Conservation (phyloP, 179 eudicot species). For the Amaranthus tricolor region DNA sequence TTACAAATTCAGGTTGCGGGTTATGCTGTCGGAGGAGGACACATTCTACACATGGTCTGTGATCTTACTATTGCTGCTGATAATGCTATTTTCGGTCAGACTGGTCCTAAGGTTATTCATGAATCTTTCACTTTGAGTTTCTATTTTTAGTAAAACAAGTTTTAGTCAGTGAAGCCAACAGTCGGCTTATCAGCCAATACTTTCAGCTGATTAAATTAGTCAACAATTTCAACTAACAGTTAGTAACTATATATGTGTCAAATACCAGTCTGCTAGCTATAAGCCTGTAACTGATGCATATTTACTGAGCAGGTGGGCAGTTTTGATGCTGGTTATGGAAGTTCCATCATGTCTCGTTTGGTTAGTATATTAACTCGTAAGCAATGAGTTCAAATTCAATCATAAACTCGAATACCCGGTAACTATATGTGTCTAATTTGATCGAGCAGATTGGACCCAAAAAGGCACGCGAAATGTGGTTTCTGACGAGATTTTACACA, state of each 20-base stretch:
- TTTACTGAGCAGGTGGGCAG: constrained; percentile 71
- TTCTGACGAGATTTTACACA: constrained; percentile 68
- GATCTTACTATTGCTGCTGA: constrained; percentile 97
- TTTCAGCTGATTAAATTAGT: neutral
- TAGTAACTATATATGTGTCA: too few species aligned
- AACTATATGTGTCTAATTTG: neutral
- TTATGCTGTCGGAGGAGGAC: constrained; percentile 98
- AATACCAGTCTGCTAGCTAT: neutral
- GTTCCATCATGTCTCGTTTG: constrained; percentile 91
- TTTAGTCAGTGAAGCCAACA: neutral
- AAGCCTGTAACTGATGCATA: neutral
- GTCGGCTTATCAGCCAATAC: neutral
- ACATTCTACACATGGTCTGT: constrained; percentile 88
- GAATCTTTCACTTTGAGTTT: neutral
- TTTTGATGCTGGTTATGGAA: constrained; percentile 97
- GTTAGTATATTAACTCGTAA: constrained; percentile 43
- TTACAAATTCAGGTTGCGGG: constrained; percentile 76
- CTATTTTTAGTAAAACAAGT: neutral
- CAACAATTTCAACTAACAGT: too few species aligned
- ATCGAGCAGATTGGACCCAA: constrained; percentile 76
- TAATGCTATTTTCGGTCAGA: constrained; percentile 92
- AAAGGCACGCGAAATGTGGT: constrained; percentile 98
- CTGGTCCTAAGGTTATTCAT: constrained; percentile 80
- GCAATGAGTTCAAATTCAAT: too few species aligned
- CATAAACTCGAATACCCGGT: too few species aligned